Percentiles rank a stretch among this genome's conserved stretches.
Conservation (phyloP, 1,284 basidiomycete genomes). For the Austroboletus olivaceoglutinosus region DNA sequence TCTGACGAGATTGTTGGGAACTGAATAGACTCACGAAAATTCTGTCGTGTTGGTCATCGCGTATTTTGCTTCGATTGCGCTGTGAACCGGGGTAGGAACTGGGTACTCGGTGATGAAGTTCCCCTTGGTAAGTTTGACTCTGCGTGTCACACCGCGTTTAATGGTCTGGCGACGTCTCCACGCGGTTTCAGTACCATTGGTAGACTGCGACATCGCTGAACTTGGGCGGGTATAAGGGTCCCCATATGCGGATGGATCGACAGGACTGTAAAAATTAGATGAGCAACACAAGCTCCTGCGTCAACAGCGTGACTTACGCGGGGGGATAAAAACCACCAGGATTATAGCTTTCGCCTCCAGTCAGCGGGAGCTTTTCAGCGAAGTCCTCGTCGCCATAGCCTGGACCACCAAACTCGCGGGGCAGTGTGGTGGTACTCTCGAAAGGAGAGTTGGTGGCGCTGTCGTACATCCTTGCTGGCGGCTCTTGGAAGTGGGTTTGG, state of each 20-base stretch:
- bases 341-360: constrained; percentile 48
- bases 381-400: constrained; percentile 62
- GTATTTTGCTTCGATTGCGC: constrained; percentile 84
- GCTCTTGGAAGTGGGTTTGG: constrained; percentile 60
- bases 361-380: constrained; percentile 71
- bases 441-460: constrained; percentile 45
- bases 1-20: constrained; percentile 1
- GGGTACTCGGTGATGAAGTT: constrained; percentile 90
- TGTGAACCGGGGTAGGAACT: constrained; percentile 86
- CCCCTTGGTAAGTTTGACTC: constrained; percentile 89
- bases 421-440: constrained; percentile 55
- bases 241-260: constrained; percentile 62
- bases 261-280: constrained; percentile 39
- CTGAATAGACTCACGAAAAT: constrained; percentile 66
- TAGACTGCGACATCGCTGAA: constrained; percentile 63
- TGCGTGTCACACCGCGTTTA: constrained; percentile 88
- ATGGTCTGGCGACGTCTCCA: constrained; percentile 90
- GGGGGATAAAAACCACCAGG: constrained; percentile 69
- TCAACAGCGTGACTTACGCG: constrained; percentile 43
- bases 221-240: constrained; percentile 65
- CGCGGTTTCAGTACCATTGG: constrained; percentile 67
- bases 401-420: constrained; percentile 49
- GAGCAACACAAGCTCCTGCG: background rate
- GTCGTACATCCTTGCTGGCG: constrained; percentile 38
- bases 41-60: constrained; percentile 70